Conservation (phyloP, 176 grass and related monocot species). For the Alopecurus myosuroides region DNA sequence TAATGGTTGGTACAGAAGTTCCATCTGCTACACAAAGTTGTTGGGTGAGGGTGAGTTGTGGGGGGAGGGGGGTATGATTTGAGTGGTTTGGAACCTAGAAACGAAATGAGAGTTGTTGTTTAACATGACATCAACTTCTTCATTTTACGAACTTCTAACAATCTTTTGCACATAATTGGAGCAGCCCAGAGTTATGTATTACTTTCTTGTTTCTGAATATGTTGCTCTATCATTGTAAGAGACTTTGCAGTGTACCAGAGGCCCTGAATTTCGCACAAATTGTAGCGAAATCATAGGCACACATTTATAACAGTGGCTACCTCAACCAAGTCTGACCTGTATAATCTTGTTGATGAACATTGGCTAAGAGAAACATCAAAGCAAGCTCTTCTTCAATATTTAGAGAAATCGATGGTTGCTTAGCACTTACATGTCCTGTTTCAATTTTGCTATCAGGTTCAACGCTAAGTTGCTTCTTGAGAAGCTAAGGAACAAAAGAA, state of each 20-base stretch:
- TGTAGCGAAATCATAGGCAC: background rate
- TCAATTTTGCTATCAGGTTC: slow-evolving; percentile 37
- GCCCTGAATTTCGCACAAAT: background rate
- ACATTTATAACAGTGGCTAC: background rate
- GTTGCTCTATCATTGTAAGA: background rate
- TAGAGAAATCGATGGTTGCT: background rate
- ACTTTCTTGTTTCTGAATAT: background rate
- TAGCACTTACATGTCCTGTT: background rate
- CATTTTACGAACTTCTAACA: slow-evolving; percentile 4
- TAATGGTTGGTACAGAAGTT: slow-evolving; percentile 18
- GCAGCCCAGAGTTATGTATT: background rate
- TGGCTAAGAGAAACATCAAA: background rate
- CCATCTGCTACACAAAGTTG: slow-evolving; percentile 31
- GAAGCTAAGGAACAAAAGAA: slow-evolving; percentile 56
- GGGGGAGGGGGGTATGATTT: background rate
- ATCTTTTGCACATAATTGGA: background rate
- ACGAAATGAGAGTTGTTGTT: slow-evolving; percentile 25
- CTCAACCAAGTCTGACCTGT: background rate
- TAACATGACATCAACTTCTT: background rate
- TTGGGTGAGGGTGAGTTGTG: slow-evolving; percentile 10
- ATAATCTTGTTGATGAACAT: background rate
- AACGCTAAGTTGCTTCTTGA: slow-evolving; percentile 51
- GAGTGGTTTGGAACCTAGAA: slow-evolving; percentile 15
- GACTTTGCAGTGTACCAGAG: background rate
- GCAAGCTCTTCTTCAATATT: background rate